Percentiles rank a stretch among this genome's conserved stretches.
Evolutionary conservation across 169 alveolate genomes (phyloP).

Genomic region (Cardiosporidium cionae): DNA sequence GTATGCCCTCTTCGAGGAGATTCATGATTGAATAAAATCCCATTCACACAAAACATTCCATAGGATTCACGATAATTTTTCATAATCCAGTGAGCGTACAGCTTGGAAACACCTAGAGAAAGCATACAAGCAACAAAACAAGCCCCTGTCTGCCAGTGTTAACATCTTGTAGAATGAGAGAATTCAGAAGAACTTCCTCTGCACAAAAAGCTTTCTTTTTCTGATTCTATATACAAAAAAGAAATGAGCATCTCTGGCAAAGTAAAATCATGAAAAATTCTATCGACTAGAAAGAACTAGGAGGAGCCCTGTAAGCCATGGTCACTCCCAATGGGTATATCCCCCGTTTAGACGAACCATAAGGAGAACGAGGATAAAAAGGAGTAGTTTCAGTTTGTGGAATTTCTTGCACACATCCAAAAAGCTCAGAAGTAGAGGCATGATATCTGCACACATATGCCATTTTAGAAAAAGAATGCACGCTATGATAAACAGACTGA

Average conservation of each 20-base stretch:
- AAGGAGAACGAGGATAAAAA: slow-evolving; percentile 76
- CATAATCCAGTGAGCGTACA: slow-evolving; percentile 50
- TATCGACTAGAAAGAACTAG: too few relatives aligned
- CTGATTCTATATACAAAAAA: neutral
- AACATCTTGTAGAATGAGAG: too few relatives aligned
- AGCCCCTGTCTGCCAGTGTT: neutral
- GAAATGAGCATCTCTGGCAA: neutral
- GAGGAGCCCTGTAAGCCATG: neutral
- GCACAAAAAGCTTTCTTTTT: too few relatives aligned
- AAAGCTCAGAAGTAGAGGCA: slow-evolving; percentile 68
- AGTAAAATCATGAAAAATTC: neutral
- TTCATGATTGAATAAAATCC: slow-evolving; percentile 68
- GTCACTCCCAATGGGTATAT: neutral
- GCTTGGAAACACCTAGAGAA: slow-evolving; percentile 46
- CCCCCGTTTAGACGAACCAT: slow-evolving; percentile 34
- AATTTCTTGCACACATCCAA: slow-evolving; percentile 33
- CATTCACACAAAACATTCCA: slow-evolving; percentile 57
- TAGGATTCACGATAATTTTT: slow-evolving; percentile 54
- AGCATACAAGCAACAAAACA: neutral
- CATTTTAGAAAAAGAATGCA: neutral
- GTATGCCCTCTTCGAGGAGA: slow-evolving; percentile 60
- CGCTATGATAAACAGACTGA: too few relatives aligned
- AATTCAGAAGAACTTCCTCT: too few relatives aligned
- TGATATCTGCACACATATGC: slow-evolving; percentile 31
- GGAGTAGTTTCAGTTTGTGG: slow-evolving; percentile 59